A percentile compares a stretch with the other conserved stretches of the same genome.
Conservation (phyloP, 2,329 filamentous ascomycete genomes). For the Aspergillus alliaceus region DNA sequence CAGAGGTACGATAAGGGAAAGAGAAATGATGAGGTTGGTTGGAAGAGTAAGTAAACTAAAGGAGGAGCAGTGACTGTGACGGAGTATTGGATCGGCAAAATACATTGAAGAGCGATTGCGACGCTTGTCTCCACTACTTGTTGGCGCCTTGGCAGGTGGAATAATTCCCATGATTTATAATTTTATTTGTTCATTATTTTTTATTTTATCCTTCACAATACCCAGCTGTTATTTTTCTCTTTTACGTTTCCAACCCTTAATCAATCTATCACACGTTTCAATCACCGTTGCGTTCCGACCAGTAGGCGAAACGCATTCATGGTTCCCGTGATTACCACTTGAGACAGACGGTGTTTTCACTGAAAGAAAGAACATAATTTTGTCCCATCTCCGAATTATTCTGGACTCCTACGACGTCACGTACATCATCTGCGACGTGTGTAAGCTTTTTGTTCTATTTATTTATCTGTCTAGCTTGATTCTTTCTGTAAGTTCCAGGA, state of each 20-base stretch:
- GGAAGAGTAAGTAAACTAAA: neutral
- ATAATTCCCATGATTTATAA: no score
- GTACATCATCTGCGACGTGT: neutral
- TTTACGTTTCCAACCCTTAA: neutral
- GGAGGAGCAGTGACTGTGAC: neutral
- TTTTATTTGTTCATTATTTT: neutral
- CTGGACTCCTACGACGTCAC: neutral
- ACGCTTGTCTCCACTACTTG: neutral
- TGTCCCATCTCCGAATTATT: no score
- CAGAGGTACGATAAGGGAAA: conserved; percentile 3
- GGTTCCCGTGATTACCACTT: neutral
- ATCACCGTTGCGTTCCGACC: neutral
- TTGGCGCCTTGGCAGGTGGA: neutral
- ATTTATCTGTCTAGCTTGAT: no score
- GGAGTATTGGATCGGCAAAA: neutral
- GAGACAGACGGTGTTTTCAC: neutral
- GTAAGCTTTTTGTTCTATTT: no score
- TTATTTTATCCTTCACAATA: neutral
- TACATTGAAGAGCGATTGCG: neutral
- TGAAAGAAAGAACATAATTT: no score
- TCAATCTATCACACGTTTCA: neutral
- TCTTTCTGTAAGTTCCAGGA: no score
- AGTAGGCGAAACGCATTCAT: neutral
- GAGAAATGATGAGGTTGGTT: neutral
- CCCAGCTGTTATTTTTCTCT: no score